Percentiles rank a stretch among this genome's conserved stretches.
Conservation (phyloP, 768 basidiomycete genomes). For the Tricholoma sp. region DNA sequence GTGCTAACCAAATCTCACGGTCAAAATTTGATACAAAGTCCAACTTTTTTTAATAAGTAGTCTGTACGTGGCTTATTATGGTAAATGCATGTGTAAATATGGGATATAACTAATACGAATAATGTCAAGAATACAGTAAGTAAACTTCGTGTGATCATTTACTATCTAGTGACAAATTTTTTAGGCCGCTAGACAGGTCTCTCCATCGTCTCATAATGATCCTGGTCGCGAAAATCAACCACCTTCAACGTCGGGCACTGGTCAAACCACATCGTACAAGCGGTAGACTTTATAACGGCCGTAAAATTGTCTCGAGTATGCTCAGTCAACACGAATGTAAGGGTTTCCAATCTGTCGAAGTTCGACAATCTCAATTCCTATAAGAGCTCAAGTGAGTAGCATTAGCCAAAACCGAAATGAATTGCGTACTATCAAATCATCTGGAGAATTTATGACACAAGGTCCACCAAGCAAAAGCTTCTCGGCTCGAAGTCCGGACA, state of each 20-base stretch:
- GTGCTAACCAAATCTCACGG: too few relatives aligned
- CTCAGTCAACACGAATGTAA: not conserved
- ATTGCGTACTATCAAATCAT: not conserved
- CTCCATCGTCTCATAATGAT: not conserved
- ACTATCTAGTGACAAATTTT: not conserved
- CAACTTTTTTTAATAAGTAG: too few relatives aligned
- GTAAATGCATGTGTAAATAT: not conserved
- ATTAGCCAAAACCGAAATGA: not conserved
- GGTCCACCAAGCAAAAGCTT: not conserved
- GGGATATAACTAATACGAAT: not conserved
- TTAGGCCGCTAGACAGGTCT: not conserved
- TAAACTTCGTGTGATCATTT: too few relatives aligned
- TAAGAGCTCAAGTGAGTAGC: not conserved
- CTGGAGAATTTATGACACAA: not conserved
- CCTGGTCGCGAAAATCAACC: not conserved
- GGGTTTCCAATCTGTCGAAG: not conserved
- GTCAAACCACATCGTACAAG: not conserved
- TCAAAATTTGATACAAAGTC: too few relatives aligned
- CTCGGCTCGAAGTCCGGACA: not conserved
- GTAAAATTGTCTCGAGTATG: not conserved
- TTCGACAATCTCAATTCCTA: not conserved
- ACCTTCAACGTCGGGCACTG: not conserved
- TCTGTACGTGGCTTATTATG: too few relatives aligned
- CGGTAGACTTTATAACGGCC: not conserved
- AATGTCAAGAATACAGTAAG: not conserved